phyloP scores from a whole-genome alignment of 768 basidiomycete genomes.

The Kwoniella mangroviensis region DNA sequence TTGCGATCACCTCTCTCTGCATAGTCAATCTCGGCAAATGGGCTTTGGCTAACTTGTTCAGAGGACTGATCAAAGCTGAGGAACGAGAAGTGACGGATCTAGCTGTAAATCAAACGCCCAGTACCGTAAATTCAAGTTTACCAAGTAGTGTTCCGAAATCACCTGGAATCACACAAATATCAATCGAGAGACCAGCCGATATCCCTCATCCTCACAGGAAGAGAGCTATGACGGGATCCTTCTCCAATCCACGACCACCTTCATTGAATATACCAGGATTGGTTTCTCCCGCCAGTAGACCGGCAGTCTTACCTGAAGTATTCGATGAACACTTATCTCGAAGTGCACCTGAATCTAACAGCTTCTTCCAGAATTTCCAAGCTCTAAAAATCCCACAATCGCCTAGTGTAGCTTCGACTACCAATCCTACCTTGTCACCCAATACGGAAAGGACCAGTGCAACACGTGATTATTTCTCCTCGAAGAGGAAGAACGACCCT shows the following conservation, averaged over 20 bases:
- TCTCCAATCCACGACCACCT: constrained; percentile 50
- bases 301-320: constrained; percentile 59
- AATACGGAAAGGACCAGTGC: constrained; percentile 21
- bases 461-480: constrained; percentile 55
- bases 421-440: constrained; percentile 27
- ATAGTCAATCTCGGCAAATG: constrained; percentile 91
- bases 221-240: constrained; percentile 46
- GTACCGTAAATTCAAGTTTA: constrained; percentile 20
- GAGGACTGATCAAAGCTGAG: constrained; percentile 60
- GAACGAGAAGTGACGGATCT: constrained; percentile 38
- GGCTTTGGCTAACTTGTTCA: constrained; percentile 83
- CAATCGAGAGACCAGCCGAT: constrained; percentile 44
- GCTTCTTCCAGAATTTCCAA: constrained; percentile 40
- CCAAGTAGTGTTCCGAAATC: constrained; percentile 32
- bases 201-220: constrained; percentile 42
- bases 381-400: constrained; percentile 60
- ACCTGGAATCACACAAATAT: constrained; percentile 46
- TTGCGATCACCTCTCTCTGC: background rate
- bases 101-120: constrained; percentile 20
- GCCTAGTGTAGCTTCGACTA: constrained; percentile 44
- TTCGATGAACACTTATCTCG: constrained; percentile 28
- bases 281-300: constrained; percentile 64
- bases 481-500: constrained; percentile 24
- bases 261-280: constrained; percentile 61
- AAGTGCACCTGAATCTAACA: constrained; percentile 40